Evolutionary conservation across 163 green algal genomes (phyloP), one percentile per base, ranked within the genome.

Genomic region (Trebouxia gelatinosa): DNA sequence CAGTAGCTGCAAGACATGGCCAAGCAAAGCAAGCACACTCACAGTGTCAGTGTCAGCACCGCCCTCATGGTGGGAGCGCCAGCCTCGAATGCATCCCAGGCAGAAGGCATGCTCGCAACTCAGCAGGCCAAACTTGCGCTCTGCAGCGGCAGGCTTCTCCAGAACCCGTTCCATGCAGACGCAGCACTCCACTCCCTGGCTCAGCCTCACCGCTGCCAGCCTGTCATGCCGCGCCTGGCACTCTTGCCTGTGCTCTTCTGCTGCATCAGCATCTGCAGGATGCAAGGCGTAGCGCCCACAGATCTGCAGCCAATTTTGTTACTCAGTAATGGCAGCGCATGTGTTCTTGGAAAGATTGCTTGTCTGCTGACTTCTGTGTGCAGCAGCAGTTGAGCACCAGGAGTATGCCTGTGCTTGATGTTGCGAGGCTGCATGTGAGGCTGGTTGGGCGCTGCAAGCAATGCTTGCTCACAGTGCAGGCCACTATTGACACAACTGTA

Each of bases 31-130:
- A 59, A 19, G 19, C 48, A 19, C 1, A n/a, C 81, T 71, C 62
- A 87, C 85, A 26, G 81, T 89, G 29, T 89, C 85, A 0, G 87
- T 28, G 67, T 90, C 84, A 1, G 78, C 83, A 2, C 74, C 80
- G 32, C 68, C 70, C 28, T 86, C 83, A 0, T 58, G 70, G 31
- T 86, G 87, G 64, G 75, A 80, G 0, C 93, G 81, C 93, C 93
- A 97, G 80, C 46, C 83, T 54, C 93, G 87, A 68, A 97, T 97
- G 91, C 93, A 97, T 5, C 50, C n/a, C 26, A 97, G 83, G 86
- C 93, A 97, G 80, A 97, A 97, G 40, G 88, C 28, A 84, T 97
- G 93, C 29, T 96, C 87, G 82, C 93, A 97, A 26, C 68, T 66
- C 77, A 97, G 82, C 78, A 97, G 90, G 0, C 93, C 93, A 83